Evolutionary conservation across 2,329 filamentous ascomycete genomes (phyloP).

Genomic region (Coniochaeta sp.): DNA sequence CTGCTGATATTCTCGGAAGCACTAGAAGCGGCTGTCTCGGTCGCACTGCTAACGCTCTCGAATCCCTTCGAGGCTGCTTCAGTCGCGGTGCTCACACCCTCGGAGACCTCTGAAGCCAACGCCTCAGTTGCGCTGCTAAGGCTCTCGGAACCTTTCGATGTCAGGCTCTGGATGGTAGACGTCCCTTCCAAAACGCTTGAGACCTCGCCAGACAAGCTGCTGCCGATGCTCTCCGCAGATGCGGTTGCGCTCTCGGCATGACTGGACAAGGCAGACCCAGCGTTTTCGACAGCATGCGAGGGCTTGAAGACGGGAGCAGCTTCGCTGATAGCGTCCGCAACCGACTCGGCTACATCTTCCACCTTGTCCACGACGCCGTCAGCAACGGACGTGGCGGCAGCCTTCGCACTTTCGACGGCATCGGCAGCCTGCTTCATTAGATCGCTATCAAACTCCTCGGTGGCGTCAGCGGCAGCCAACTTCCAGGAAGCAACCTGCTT

Average conservation of each 20-base stretch:
- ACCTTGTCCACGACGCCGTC: slow-evolving; percentile 22
- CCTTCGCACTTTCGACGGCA: slow-evolving; percentile 13
- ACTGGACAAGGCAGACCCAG: background rate
- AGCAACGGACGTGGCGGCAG: slow-evolving; percentile 16
- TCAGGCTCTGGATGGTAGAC: background rate
- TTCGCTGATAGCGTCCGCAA: background rate
- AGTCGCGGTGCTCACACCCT: slow-evolving; percentile 7
- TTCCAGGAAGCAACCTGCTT: slow-evolving; percentile 86
- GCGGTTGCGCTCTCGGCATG: background rate
- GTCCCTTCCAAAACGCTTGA: slow-evolving; percentile 2
- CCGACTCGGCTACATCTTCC: slow-evolving; percentile 9
- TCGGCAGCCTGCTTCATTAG: slow-evolving; percentile 43
- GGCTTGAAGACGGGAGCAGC: background rate
- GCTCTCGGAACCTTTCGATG: slow-evolving; percentile 1
- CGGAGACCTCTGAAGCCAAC: slow-evolving; percentile 3
- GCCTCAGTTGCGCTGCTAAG: background rate
- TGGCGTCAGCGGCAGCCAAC: slow-evolving; percentile 63
- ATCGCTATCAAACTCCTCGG: slow-evolving; percentile 71
- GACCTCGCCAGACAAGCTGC: background rate
- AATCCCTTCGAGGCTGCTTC: background rate
- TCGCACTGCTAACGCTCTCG: background rate
- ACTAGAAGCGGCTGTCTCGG: background rate
- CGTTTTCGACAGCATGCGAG: background rate
- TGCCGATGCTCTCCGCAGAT: background rate
- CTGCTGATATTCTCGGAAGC: slow-evolving; percentile 9